Evolutionary conservation across 805 yeast species (phyloP), one percentile per base, ranked within the genome.

Genomic region (Candida schatavii): DNA sequence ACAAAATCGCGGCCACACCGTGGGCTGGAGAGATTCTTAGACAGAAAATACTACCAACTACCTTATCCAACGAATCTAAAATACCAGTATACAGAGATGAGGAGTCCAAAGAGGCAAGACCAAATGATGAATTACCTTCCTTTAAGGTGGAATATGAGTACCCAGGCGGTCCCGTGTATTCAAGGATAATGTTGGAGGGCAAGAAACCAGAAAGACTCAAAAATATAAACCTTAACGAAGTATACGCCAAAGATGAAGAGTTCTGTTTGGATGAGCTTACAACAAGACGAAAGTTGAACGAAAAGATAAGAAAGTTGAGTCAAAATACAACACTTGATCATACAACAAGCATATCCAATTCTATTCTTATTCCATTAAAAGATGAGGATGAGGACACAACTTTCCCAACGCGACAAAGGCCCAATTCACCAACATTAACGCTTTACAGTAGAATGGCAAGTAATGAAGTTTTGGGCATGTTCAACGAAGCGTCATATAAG

Each of bases 351-450:
- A n/a, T n/a, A n/a, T 22, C 37, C 42, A 56, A 55, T 42, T 68
- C 75, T 5, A 62, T 73, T 30, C 66, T 69, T 3, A 56, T 75
- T 26, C 81, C 81, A 0, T 54, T 77, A 34, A 68, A 72, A 41
- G 77, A 71, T 50, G 62, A 54, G 21, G 49, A 53, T 30, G 52
- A 44, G 14, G 54, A 51, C 28, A 39, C 52, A 2, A 31, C 48
- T 1, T 40, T 37, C 23, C 42, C 35, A 6, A 35, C 25, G n/a
- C 47, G 47, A 13, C 45, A 46, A 21, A 54, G 58, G 23, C 75
- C 79, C 3, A 66, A 70, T 11, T 84, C 95, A 0, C 95, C 95
- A 0, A 88, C 96, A 0, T 74, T 85, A 48, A 89, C 97, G 0
- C 64, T 83, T 54, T 83, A 75, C 55, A 84, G 96, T 0, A 79